A percentile compares a stretch with the other conserved stretches of the same genome.
Evolutionary conservation across 352 stramenopile species (phyloP).

Genomic region (Phytophthora sansomeana): DNA sequence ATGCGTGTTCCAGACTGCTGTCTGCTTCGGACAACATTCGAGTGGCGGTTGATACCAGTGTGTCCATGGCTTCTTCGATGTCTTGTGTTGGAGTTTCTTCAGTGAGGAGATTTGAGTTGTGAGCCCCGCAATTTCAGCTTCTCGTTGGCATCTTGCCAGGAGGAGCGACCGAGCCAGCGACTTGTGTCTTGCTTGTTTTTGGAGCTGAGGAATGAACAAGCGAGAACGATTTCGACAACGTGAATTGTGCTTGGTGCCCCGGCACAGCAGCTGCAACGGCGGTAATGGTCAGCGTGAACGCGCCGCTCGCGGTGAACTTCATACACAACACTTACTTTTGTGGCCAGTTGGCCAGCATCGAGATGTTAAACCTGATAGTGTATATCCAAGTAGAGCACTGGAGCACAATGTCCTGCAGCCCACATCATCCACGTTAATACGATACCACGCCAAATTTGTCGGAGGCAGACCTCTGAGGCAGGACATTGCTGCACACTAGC

Average conservation of each 20-base stretch:
- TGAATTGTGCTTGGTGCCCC: background rate
- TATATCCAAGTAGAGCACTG: no score
- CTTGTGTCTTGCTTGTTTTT: conserved; percentile 1
- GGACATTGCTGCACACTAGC: no score
- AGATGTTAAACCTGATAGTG: conserved; percentile 9
- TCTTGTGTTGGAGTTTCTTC: conserved; percentile 12
- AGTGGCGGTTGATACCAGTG: conserved; percentile 5
- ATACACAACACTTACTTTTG: background rate
- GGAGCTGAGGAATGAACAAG: background rate
- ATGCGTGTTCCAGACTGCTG: conserved; percentile 41
- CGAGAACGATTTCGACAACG: background rate
- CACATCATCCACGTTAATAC: no score
- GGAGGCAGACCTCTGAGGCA: no score
- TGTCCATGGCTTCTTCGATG: conserved; percentile 15
- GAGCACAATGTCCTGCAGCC: no score
- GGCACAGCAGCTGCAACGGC: conserved; percentile 9
- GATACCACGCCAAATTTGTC: no score
- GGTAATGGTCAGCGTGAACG: conserved; percentile 7
- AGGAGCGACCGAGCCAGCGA: background rate
- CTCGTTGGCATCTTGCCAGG: background rate
- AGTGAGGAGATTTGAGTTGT: conserved; percentile 7
- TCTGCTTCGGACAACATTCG: conserved; percentile 31
- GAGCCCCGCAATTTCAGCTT: background rate
- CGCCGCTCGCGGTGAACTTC: background rate
- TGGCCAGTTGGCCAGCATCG: background rate